phyloP scores from a whole-genome alignment of 768 basidiomycete species.

The Ramaria rubella region DNA sequence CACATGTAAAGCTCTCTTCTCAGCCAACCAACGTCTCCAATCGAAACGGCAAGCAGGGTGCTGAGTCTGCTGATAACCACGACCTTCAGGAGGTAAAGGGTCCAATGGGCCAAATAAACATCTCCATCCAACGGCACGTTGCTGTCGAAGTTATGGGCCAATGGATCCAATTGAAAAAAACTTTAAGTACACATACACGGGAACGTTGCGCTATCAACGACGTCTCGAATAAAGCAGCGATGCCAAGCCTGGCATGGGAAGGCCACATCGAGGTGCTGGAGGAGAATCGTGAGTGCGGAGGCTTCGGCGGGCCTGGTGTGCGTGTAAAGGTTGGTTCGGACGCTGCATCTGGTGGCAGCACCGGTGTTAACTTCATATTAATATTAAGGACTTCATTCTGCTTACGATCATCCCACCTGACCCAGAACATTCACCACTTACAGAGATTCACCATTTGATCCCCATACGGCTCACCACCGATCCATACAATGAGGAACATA shows the following conservation, averaged over 20 bases:
- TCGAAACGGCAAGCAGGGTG: neutral
- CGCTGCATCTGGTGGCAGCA: neutral
- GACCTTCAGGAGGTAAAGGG: slow-evolving; percentile 30
- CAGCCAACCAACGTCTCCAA: neutral
- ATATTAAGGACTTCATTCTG: slow-evolving; percentile 54
- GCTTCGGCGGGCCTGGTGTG: slow-evolving; percentile 61
- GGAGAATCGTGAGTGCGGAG: slow-evolving; percentile 38
- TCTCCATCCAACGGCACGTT: slow-evolving; percentile 6
- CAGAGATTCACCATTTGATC: slow-evolving; percentile 51
- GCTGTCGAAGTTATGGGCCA: neutral
- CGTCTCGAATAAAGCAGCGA: neutral
- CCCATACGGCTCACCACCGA: slow-evolving; percentile 63
- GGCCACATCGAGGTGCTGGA: slow-evolving; percentile 53
- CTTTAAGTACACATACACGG: neutral
- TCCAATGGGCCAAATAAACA: slow-evolving; percentile 32
- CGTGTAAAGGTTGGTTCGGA: slow-evolving; percentile 46
- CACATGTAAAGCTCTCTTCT: neutral
- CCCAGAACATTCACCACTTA: slow-evolving; percentile 46
- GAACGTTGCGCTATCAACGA: neutral
- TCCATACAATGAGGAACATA: slow-evolving; percentile 30
- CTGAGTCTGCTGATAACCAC: slow-evolving; percentile 1
- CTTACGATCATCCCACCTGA: slow-evolving; percentile 55
- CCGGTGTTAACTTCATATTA: neutral
- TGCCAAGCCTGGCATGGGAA: slow-evolving; percentile 34
- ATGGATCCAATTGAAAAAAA: slow-evolving; percentile 3